Base-by-base conservation (phyloP, 768 basidiomycete genomes). In the Russula vinacea region DNA sequence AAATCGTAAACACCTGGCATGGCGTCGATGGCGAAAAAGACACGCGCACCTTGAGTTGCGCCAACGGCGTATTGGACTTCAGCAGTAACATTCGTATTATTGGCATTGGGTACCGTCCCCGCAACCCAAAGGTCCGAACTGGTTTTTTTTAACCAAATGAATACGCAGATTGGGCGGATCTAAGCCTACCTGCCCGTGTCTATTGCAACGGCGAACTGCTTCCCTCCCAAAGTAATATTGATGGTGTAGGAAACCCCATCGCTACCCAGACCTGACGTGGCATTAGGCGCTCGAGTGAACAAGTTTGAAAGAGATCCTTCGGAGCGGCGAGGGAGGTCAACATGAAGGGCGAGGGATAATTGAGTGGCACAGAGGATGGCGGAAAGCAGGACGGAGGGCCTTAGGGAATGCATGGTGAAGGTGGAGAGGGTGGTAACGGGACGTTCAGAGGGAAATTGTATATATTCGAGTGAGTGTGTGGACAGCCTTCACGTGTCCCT, bases 101-200 rank as follows among this genome's bases (percentile, higher is more conserved):
- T 74, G 33, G 78, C 79, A 33, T 70, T 71, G 5, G 76, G 74
- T 6, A 85, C 80, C 50, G 65, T 59, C 47, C 79, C 77, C 6
- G 82, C 77, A 2, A 88, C 80, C 81, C 83, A 87, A 13, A 88
- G 73, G 70, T 89, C 87, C 16, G 87, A 84, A 63, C 87, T 89
- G 22, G 2, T 2, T 26, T 16, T 37, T n/a, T n/a, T n/a, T n/a
- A n/a, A 13, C 9, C 13, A 44, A n/a, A 17, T 22, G 5, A 17
- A 52, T 19, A 2, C 17, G 19, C 14, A 7, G n/a, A 40, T 9
- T 10, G 16, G 11, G n/a, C 17, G 24, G 17, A 17, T 49, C 19
- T 32, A 47, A 29, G 62, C 58, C 2, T 57, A 79, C 80, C 80
- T 81, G n/a, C 80, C 80, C 5, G 80, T 79, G 64, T 81, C 80